phyloP scores from a whole-genome alignment of 1,284 basidiomycete species.

The Taiwanofungus camphoratus region DNA sequence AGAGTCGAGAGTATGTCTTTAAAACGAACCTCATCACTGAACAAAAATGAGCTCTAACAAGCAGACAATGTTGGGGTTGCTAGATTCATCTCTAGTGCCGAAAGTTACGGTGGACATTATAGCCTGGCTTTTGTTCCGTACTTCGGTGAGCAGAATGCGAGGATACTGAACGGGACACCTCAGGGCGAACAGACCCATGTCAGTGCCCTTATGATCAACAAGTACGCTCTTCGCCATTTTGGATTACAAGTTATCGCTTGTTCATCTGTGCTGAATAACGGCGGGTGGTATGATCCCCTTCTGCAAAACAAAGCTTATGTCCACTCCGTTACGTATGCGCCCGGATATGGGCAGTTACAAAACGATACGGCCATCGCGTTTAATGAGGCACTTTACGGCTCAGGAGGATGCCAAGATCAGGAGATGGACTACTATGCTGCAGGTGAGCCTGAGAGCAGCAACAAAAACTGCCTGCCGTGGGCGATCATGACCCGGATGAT shows the following conservation, averaged over 20 bases:
- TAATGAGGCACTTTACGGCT: slow-evolving; percentile 41
- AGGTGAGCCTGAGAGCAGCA: slow-evolving; percentile 37
- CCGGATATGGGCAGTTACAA: slow-evolving; percentile 59
- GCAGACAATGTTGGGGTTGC: too few species aligned
- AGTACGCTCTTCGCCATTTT: slow-evolving; percentile 21
- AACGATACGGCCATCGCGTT: slow-evolving; percentile 40
- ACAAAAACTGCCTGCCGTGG: slow-evolving; percentile 50
- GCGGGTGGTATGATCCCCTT: slow-evolving; percentile 63
- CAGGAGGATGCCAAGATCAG: slow-evolving; percentile 46
- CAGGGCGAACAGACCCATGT: slow-evolving; percentile 35
- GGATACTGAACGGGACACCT: slow-evolving; percentile 39
- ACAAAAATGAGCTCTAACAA: too few species aligned
- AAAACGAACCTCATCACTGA: too few species aligned
- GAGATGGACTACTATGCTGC: slow-evolving; percentile 51
- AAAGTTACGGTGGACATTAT: slow-evolving; percentile 69
- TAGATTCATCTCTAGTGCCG: slow-evolving; percentile 60
- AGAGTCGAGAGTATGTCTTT: slow-evolving; percentile 45
- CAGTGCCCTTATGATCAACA: slow-evolving; percentile 36
- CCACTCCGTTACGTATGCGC: slow-evolving; percentile 53
- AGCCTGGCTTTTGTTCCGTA: slow-evolving; percentile 59
- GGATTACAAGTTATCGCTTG: neutral
- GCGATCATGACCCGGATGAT: slow-evolving; percentile 48
- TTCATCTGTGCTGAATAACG: too few species aligned
- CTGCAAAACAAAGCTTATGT: slow-evolving; percentile 58
- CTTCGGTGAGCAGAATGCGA: slow-evolving; percentile 60